These are phyloP conservation scores for Gracilaria vermiculophylla DNA, from an alignment of 23 red algal species.

Conservation along the genomic window DNA sequence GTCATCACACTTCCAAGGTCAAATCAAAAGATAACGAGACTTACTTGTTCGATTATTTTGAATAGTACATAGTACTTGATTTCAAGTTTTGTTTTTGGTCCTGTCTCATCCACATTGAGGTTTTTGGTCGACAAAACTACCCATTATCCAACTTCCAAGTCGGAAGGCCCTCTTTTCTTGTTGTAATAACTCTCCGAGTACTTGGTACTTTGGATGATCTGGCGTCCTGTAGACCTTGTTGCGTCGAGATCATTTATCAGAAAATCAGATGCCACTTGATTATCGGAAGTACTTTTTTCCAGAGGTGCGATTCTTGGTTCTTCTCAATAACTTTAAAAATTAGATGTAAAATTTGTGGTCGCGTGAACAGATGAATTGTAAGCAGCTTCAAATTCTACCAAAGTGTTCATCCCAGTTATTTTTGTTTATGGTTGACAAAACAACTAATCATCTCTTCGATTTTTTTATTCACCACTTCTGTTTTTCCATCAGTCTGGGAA, in stretches of 20 bases:
- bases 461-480: conserved; percentile 41
- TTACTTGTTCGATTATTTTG: conserved; percentile 5
- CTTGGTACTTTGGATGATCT: neutral
- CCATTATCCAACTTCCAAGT: conserved; percentile 3
- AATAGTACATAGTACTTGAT: conserved; percentile 2
- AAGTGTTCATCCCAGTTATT: conserved; percentile 14
- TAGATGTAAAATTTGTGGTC: neutral
- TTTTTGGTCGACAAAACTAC: conserved; percentile 12
- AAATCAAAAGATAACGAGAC: neutral
- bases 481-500: conserved; percentile 15
- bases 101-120: neutral
- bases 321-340: conserved; percentile 1
- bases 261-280: neutral
- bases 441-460: conserved; percentile 26
- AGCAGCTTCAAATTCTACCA: neutral
- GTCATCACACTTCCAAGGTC: neutral
- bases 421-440: conserved; percentile 5
- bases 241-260: neutral
- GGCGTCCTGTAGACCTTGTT: neutral
- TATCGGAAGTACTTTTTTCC: neutral
- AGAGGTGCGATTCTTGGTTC: neutral
- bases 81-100: neutral
- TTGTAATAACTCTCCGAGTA: neutral
- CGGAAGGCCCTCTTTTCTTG: neutral
- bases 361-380: conserved; percentile 9